Evolutionary conservation across 768 basidiomycete species (phyloP).

Genomic region (Sutorius australiensis): DNA sequence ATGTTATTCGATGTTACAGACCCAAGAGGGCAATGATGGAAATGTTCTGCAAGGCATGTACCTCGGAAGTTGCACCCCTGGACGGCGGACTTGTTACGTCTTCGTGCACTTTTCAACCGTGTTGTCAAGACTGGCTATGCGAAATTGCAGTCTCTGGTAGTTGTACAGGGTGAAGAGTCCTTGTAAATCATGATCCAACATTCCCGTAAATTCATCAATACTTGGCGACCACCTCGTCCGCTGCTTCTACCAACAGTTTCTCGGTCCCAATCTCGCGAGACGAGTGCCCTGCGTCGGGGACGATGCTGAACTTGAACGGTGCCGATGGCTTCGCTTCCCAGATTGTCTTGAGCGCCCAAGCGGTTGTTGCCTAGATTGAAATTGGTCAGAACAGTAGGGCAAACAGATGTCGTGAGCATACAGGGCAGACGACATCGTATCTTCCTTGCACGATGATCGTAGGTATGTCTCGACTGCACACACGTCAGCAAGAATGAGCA

Average conservation of each 20-base stretch:
- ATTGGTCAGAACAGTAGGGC: neutral
- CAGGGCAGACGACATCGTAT: slow-evolving; percentile 88
- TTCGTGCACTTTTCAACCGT: no score
- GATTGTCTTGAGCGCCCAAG: slow-evolving; percentile 73
- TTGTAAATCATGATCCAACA: neutral
- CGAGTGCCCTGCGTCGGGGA: slow-evolving; percentile 87
- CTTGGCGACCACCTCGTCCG: slow-evolving; percentile 27
- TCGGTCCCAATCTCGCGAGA: slow-evolving; percentile 69
- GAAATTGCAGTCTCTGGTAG: neutral
- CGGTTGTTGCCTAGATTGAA: slow-evolving; percentile 65
- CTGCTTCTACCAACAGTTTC: slow-evolving; percentile 64
- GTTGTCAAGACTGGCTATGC: no score
- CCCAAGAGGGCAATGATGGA: no score
- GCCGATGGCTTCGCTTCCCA: slow-evolving; percentile 67
- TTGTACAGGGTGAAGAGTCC: neutral
- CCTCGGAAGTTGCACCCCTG: no score
- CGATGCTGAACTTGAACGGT: slow-evolving; percentile 49
- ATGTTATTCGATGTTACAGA: neutral
- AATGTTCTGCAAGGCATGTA: no score
- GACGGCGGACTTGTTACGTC: no score
- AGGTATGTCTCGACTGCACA: slow-evolving; percentile 80
- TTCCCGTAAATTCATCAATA: slow-evolving; percentile 5
- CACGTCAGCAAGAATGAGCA: slow-evolving; percentile 5
- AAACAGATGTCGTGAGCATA: slow-evolving; percentile 33
- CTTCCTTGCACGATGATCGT: slow-evolving; percentile 78